Evolutionary conservation across 2,329 filamentous ascomycete genomes (phyloP).

Genomic region (Neopestalotiopsis rosae): DNA sequence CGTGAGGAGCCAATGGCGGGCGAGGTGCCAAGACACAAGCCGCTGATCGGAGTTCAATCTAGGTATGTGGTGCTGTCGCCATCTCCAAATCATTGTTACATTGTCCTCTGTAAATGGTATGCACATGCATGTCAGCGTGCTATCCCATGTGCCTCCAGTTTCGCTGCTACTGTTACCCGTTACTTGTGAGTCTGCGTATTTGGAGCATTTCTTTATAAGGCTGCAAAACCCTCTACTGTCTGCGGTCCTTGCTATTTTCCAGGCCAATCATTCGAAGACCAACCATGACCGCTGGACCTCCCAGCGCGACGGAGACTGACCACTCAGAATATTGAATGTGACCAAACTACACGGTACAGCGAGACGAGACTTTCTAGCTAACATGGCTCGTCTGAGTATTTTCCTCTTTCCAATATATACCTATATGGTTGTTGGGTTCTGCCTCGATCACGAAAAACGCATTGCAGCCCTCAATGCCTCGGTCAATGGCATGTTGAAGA

Average conservation of each 20-base stretch:
- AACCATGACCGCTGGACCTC: not conserved
- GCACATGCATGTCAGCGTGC: not conserved
- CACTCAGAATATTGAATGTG: not conserved
- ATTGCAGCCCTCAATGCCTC: conserved; percentile 24
- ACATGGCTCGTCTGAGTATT: no score
- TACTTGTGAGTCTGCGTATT: not conserved
- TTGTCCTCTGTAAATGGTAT: not conserved
- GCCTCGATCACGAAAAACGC: not conserved
- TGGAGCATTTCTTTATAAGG: not conserved
- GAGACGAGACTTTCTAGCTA: not conserved
- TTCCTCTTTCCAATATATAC: not conserved
- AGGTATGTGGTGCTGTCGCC: not conserved
- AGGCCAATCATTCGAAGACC: not conserved
- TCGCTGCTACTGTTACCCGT: not conserved
- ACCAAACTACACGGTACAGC: not conserved
- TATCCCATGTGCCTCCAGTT: not conserved
- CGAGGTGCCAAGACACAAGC: not conserved
- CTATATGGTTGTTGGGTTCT: not conserved
- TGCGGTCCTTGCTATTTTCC: not conserved
- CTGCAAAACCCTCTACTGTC: not conserved
- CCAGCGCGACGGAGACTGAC: not conserved
- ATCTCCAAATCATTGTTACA: not conserved
- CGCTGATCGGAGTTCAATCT: not conserved
- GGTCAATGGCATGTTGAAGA: conserved; percentile 27
- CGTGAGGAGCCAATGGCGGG: not conserved